Evolutionary conservation across 75 land plant species (phyloP).

Genomic region (Cunninghamia lanceolata): DNA sequence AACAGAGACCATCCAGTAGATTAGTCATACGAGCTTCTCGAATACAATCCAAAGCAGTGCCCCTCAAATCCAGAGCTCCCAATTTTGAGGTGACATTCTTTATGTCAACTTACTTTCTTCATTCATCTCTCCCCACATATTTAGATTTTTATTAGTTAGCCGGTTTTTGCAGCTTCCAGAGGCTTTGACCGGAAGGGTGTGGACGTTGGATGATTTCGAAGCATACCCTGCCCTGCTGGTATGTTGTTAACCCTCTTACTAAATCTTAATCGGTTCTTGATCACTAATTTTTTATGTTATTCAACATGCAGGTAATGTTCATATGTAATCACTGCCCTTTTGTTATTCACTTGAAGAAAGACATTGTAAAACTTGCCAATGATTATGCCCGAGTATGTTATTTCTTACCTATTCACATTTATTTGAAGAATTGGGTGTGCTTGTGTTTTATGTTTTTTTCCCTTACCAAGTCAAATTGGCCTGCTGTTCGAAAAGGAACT

Average conservation of each 20-base stretch:
- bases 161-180: constrained; percentile 55
- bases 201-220: constrained; percentile 84
- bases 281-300: background rate
- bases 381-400: constrained; percentile 32
- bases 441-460: background rate
- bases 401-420: background rate
- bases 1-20: background rate
- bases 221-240: constrained; percentile 72
- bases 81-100: constrained; percentile 3
- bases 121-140: background rate
- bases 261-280: background rate
- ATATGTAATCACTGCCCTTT: constrained; percentile 56
- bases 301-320: constrained; percentile 41
- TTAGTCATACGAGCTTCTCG: constrained; percentile 6
- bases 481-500: background rate
- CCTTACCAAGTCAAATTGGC: background rate
- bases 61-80: constrained; percentile 8
- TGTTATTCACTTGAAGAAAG: constrained; percentile 41
- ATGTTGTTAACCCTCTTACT: background rate
- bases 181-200: constrained; percentile 77
- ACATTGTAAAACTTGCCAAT: constrained; percentile 36
- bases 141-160: background rate
- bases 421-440: background rate
- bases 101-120: background rate
- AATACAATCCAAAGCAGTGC: constrained; percentile 3